Evolutionary conservation across 768 basidiomycete genomes (phyloP), one percentile per base, ranked within the genome.

Genomic region (Lactarius pseudohatsudake): DNA sequence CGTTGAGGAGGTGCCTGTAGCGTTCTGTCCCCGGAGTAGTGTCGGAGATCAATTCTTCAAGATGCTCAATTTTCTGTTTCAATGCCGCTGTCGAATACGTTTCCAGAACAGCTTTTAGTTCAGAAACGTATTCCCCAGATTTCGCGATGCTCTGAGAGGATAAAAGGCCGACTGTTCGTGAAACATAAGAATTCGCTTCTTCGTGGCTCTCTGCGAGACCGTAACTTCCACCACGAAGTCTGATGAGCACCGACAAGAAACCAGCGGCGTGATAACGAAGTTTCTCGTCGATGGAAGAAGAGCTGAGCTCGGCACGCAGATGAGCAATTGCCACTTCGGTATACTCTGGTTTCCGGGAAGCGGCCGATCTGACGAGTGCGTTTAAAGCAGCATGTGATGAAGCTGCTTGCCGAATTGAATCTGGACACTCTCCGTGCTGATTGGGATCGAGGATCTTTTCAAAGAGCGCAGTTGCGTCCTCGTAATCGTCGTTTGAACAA

Each of bases 401-500:
- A n/a, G 36, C 18, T 28, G 2, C 20, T 9, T 1, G 20, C 15
- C 5, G 59, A 8, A 3, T 6, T 43, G 7, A n/a, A 34, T 56
- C 36, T 20, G 38, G 28, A 30, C 5, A n/a, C 18, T 64, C 30
- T 38, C 38, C 20, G 7, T 36, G 2, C 10, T 38, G 34, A 10
- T 32, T 13, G 10, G 63, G 57, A n/a, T 43, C 45, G 1, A 64
- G 4, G 13, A 30, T 4, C 7, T 16, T 38, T 34, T 58, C 63
- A 20, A 64, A 34, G 0, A 64, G 6, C 4, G 63, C 6, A 1
- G 36, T 50, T 32, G 57, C 63, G 7, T 64, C 63, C 45, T 64
- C 63, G 13, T 56, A 64, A 28, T 64, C 63, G 15, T 64, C 63
- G 8, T 9, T 58, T n/a, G 63, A 58, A 3, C 0, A 18, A 26